These are phyloP conservation scores for Penicillium sclerotigenum DNA, from an alignment of 2,329 filamentous ascomycete genomes.

Conservation along the genomic window DNA sequence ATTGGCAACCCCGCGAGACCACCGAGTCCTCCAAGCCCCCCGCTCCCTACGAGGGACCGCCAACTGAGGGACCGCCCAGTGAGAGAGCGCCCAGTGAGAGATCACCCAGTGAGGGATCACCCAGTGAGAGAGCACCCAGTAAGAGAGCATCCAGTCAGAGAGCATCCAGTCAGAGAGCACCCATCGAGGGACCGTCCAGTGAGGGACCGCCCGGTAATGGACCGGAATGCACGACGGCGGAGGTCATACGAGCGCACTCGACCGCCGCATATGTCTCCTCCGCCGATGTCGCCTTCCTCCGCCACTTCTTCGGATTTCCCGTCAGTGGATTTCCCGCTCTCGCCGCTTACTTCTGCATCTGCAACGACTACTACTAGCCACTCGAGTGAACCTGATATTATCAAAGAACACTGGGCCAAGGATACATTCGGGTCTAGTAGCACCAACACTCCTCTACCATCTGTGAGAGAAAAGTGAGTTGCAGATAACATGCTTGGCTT, in stretches of 20 bases:
- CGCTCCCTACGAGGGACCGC: too few relatives aligned
- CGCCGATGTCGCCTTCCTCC: slow-evolving; percentile 30
- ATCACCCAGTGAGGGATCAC: neutral
- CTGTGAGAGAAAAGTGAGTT: slow-evolving; percentile 32
- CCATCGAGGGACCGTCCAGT: slow-evolving; percentile 15
- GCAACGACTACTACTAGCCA: slow-evolving; percentile 25
- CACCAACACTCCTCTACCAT: slow-evolving; percentile 30
- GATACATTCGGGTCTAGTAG: slow-evolving; percentile 35
- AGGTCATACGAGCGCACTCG: slow-evolving; percentile 38
- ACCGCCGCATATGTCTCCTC: slow-evolving; percentile 26
- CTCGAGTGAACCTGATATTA: slow-evolving; percentile 28
- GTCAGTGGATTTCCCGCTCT: slow-evolving; percentile 34
- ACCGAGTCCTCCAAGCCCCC: too few relatives aligned
- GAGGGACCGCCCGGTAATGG: slow-evolving; percentile 3
- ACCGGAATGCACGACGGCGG: slow-evolving; percentile 29
- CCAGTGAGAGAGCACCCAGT: slow-evolving; percentile 15
- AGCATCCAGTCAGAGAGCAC: neutral
- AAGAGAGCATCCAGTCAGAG: neutral
- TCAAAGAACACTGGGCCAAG: slow-evolving; percentile 43
- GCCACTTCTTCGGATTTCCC: slow-evolving; percentile 31
- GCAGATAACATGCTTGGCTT: neutral
- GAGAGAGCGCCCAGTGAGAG: neutral
- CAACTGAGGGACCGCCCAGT: slow-evolving; percentile 11
- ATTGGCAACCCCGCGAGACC: slow-evolving; percentile 28
- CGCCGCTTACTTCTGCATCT: slow-evolving; percentile 31